Base-by-base conservation (phyloP, 2,329 filamentous ascomycete genomes). In the Epichloe aotearoae region DNA sequence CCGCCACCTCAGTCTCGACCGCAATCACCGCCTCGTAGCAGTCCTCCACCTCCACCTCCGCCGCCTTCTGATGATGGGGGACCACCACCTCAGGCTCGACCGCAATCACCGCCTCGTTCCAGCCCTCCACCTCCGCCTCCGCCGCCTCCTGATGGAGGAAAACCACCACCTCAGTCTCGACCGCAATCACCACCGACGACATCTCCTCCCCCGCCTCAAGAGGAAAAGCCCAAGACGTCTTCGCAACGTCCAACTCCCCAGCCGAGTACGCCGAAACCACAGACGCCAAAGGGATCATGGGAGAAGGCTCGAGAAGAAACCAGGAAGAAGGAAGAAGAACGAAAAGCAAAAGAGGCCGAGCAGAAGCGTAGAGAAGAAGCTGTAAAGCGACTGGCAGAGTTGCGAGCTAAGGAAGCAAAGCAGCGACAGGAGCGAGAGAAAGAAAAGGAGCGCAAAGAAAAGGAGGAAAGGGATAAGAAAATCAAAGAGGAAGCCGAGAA, bases 281-380 rank as follows among this genome's bases (percentile, higher is more conserved):
- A 55, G 12, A 42, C 52, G 33, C 65, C 69, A 1, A 76, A 74
- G 59, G 69, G 71, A 8, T 71, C 77, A 0, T 86, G 83, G 83
- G 82, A 86, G 57, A 84, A 79, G 62, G 83, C 82, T 3, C 72
- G 82, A 50, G 83, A 86, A 59, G 82, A 86, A 56, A 83, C 77
- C 19, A 71, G 77, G 42, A 76, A 72, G 52, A 74, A 75, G 50
- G 82, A 84, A 56, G 81, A 83, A 56, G 80, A 84, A 55, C 79
- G 80, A 11, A 82, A 74, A 59, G 69, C 69, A 2, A 75, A 72
- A 54, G 79, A 82, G 55, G 79, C 77, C 3, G 81, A 84, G 55
- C 74, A 77, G 55, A 78, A 79, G 56, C 71, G 75, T 54, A 75
- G 73, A 40, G 77, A 80, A 36, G 77, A 80, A n/a, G 67, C 74